Percentiles rank a stretch among this genome's conserved stretches.
phyloP scores from a whole-genome alignment of 2,329 filamentous ascomycete genomes.

The Ascochyta clinopodiicola region DNA sequence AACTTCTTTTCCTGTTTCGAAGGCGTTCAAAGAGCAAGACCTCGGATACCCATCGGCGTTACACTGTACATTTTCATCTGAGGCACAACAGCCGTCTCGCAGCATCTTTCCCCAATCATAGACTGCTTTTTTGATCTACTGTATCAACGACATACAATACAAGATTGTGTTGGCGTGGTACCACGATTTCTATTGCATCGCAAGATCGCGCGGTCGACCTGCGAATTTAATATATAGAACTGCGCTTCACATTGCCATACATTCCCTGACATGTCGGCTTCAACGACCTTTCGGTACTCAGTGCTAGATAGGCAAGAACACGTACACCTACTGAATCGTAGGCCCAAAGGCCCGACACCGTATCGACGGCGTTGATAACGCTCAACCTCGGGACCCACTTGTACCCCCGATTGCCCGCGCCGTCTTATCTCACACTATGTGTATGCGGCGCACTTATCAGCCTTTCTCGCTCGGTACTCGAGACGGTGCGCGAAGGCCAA shows the following conservation, averaged over 20 bases:
- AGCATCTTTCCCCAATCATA: neutral
- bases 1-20: constrained; percentile 3
- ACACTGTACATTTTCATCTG: constrained; percentile 14
- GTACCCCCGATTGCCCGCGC: constrained; percentile 18
- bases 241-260: neutral
- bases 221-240: too few species aligned
- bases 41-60: constrained; percentile 38
- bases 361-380: constrained; percentile 24
- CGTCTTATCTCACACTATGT: constrained; percentile 25
- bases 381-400: constrained; percentile 9
- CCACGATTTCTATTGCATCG: neutral
- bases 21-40: constrained; percentile 32
- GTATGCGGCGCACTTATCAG: constrained; percentile 19
- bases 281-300: neutral
- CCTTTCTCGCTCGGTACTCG: neutral
- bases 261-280: too few species aligned
- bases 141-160: constrained; percentile 4
- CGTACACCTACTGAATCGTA: neutral
- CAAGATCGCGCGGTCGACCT: neutral
- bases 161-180: neutral
- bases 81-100: neutral
- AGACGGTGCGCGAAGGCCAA: constrained; percentile 4
- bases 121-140: neutral
- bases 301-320: neutral
- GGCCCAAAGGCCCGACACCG: constrained; percentile 11